phyloP scores from a whole-genome alignment of 805 yeast genomes.

The Tetrapisispora phaffii region DNA sequence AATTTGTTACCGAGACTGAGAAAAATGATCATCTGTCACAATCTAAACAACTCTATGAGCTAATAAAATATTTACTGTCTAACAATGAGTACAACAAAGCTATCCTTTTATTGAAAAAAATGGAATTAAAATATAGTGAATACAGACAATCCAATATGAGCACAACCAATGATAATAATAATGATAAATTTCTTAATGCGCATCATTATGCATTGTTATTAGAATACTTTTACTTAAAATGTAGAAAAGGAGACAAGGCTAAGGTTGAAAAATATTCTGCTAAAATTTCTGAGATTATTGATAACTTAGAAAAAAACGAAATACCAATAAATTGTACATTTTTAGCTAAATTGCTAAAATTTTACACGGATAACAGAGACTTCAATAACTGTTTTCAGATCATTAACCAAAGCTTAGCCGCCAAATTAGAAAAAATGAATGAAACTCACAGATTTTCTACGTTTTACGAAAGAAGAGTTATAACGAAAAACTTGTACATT shows the following conservation, averaged over 20 bases:
- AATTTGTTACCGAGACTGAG: neutral
- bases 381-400: slow-evolving; percentile 27
- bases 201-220: slow-evolving; percentile 35
- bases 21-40: neutral
- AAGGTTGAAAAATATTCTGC: slow-evolving; percentile 7
- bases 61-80: neutral
- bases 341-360: slow-evolving; percentile 31
- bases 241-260: neutral
- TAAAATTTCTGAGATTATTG: slow-evolving; percentile 25
- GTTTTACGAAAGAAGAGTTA: slow-evolving; percentile 7
- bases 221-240: slow-evolving; percentile 8
- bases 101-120: neutral
- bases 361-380: slow-evolving; percentile 24
- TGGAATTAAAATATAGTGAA: neutral
- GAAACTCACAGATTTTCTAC: slow-evolving; percentile 6
- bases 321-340: slow-evolving; percentile 30
- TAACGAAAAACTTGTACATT: slow-evolving; percentile 21
- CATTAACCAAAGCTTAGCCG: slow-evolving; percentile 24
- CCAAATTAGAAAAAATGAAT: slow-evolving; percentile 11
- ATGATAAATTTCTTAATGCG: slow-evolving; percentile 10
- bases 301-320: slow-evolving; percentile 24
- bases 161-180: neutral
- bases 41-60: neutral
- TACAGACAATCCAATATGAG: neutral
- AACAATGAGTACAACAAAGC: neutral